phyloP scores from a whole-genome alignment of 345 rosid genomes.

The Draba incana region DNA sequence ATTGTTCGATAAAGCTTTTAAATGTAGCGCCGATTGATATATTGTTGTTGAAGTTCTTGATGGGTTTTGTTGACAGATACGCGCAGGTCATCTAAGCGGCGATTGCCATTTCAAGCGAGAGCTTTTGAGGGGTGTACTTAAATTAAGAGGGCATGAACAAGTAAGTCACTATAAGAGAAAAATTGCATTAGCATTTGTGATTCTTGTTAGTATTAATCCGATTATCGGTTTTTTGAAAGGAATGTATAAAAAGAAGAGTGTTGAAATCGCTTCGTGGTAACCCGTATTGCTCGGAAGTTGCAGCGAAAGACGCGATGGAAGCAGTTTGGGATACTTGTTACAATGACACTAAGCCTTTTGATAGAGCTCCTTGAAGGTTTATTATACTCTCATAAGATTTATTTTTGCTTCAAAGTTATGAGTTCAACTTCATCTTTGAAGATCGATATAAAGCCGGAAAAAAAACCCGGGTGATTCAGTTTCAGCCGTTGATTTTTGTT shows the following conservation, averaged over 20 bases:
- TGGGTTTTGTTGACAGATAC: slow-evolving; percentile 54
- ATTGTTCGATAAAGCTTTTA: slow-evolving; percentile 3
- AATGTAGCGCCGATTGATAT: background rate
- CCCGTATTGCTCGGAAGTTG: slow-evolving; percentile 80
- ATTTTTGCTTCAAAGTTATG: slow-evolving; percentile 12
- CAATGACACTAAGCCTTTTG: slow-evolving; percentile 92
- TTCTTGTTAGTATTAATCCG: background rate
- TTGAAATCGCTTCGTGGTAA: slow-evolving; percentile 68
- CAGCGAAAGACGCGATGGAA: slow-evolving; percentile 85
- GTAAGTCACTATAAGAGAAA: slow-evolving; percentile 47
- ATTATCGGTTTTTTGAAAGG: slow-evolving; percentile 48
- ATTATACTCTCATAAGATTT: background rate
- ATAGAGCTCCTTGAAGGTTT: slow-evolving; percentile 81
- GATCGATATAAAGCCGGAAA: slow-evolving; percentile 27
- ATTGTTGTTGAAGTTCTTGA: background rate
- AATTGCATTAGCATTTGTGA: slow-evolving; percentile 10
- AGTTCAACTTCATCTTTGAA: slow-evolving; percentile 28
- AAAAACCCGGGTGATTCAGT: background rate
- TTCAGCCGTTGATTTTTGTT: background rate
- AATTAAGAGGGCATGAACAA: slow-evolving; percentile 87
- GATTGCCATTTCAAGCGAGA: slow-evolving; percentile 94
- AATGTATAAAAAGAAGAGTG: slow-evolving; percentile 89
- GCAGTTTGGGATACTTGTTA: slow-evolving; percentile 96
- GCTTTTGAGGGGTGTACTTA: slow-evolving; percentile 70
- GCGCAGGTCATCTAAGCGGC: slow-evolving; percentile 90